Base-by-base conservation (phyloP, 2,329 filamentous ascomycete species). In the Colletotrichum kahawae region DNA sequence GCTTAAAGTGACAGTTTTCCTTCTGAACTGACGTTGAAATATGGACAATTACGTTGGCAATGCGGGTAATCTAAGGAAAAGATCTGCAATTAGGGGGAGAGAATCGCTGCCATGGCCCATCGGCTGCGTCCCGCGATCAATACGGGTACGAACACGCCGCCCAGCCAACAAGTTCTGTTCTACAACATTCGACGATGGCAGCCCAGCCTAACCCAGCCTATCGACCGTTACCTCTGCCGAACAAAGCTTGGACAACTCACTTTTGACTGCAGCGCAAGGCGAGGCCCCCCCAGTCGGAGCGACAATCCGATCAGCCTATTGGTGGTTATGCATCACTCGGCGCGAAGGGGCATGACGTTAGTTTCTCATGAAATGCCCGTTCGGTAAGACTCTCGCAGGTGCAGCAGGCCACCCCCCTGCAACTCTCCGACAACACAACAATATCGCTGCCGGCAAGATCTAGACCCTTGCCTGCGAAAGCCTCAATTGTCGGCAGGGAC, bases 281-380 rank as follows among this genome's bases (percentile, higher is more conserved):
- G 21, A 36, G 27, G 56, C 54, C 24, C 18, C 18, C 34, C 67
- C 27, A 18, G 67, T 48, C 36, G n/a, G 18, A 36, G 18, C 56
- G 18, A 38, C 24, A 56, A 21, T 16, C 31, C 18, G 33, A 48
- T 29, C 34, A 48, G 29, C 13, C 36, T 34, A 64, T 51, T 63
- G 56, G 68, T 36, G 34, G 56, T 67, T 63, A 71, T 67, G 72
- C 62, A 56, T 16, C 68, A 2, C 51, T 38, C 72, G 72, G 63
- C 34, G 31, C 72, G 69, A 34, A n/a, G 34, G 27, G 59, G 72
- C 72, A 75, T 75, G 68, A 75, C 72, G 69, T 63, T 72, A 59
- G 69, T 67, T 38, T 75, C 72, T 75, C 69, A 75, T 75, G 62
- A 12, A 67, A 68, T 65, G 72, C 72, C 72, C 63, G 69, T 75